A percentile compares a stretch with the other conserved stretches of the same genome.
phyloP scores from a whole-genome alignment of 208 protist genomes.

The Acanthamoeba castellanii region DNA sequence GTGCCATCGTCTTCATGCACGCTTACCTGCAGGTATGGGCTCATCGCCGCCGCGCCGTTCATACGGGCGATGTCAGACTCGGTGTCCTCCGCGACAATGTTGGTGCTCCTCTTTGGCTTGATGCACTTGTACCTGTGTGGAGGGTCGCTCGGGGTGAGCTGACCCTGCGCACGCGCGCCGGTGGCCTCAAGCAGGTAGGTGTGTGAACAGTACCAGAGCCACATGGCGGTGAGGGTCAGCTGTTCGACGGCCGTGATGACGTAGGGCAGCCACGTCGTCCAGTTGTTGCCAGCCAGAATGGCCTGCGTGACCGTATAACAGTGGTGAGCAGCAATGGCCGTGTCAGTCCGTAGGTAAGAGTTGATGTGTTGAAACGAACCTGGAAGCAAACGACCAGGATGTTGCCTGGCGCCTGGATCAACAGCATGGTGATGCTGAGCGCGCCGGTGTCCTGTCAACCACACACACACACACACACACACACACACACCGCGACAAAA shows the following conservation, averaged over 20 bases:
- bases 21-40: neutral
- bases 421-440: conserved; percentile 54
- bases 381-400: conserved; percentile 46
- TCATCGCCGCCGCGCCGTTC: neutral
- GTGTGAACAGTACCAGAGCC: neutral
- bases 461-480: too few species aligned
- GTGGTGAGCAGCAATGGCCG: neutral
- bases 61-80: neutral
- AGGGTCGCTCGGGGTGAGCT: too few species aligned
- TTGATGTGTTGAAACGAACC: neutral
- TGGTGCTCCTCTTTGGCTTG: neutral
- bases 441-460: neutral
- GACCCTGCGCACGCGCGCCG: too few species aligned
- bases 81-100: neutral
- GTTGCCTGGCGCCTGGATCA: conserved; percentile 28
- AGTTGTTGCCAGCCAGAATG: conserved; percentile 3
- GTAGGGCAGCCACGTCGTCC: conserved; percentile 67
- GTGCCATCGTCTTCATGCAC: too few species aligned
- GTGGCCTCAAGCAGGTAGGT: too few species aligned
- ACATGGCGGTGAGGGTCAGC: conserved; percentile 22
- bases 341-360: neutral
- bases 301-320: neutral
- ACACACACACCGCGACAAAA: neutral
- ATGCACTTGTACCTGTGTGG: neutral
- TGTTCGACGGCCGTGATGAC: conserved; percentile 51